Percentiles rank a stretch among this genome's conserved stretches.
Evolutionary conservation across 345 rosid species (phyloP).

Genomic region (Hibiscus syriacus): DNA sequence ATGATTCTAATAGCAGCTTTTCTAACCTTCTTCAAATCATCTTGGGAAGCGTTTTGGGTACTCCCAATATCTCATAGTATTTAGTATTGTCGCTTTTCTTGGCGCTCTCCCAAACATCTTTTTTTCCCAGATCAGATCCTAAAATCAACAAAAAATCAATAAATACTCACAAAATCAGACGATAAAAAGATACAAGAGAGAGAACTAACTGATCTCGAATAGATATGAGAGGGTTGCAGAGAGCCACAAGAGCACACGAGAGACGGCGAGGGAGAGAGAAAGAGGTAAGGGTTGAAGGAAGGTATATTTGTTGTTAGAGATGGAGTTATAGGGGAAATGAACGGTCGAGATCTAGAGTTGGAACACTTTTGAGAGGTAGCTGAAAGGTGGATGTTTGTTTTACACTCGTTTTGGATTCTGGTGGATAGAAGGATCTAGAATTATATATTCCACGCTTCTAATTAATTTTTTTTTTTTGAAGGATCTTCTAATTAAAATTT

Average conservation of each 20-base stretch:
- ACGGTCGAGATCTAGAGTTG: slow-evolving; percentile 30
- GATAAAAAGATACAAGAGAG: not conserved
- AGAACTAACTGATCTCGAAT: not conserved
- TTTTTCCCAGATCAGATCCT: not conserved
- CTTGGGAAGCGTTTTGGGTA: slow-evolving; percentile 29
- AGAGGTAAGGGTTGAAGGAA: no score
- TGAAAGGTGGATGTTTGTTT: no score
- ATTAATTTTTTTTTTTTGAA: no score
- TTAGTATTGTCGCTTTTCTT: slow-evolving; percentile 59
- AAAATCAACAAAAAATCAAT: not conserved
- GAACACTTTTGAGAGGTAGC: not conserved
- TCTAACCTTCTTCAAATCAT: slow-evolving; percentile 3
- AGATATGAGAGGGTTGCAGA: not conserved
- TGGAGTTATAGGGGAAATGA: not conserved
- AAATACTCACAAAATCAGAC: not conserved
- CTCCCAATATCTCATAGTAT: slow-evolving; percentile 55
- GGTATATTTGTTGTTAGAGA: not conserved
- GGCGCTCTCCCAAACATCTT: slow-evolving; percentile 59
- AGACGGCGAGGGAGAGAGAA: slow-evolving; percentile 12
- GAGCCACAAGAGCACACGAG: slow-evolving; percentile 4
- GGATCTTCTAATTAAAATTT: no score
- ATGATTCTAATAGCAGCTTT: slow-evolving; percentile 64
- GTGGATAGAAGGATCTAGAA: no score
- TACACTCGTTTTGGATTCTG: no score
- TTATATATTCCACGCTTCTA: no score